Evolutionary conservation across 345 rosid genomes (phyloP).

Genomic region (Gossypium australe): DNA sequence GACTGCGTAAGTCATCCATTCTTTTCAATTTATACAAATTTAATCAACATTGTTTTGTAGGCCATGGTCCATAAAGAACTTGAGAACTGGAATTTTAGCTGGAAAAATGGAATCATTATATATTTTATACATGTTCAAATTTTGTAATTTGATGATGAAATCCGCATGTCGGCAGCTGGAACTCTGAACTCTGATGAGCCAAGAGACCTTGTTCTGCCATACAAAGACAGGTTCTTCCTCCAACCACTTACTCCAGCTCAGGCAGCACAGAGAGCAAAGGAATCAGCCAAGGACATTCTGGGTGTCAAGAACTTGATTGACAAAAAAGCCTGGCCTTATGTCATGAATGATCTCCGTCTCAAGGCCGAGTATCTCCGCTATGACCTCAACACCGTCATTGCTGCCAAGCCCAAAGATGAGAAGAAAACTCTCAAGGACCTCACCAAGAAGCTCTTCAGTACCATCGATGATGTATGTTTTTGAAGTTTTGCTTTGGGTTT

Average conservation of each 20-base stretch:
- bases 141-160: not conserved
- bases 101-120: not conserved
- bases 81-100: not conserved
- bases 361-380: conserved; percentile 70
- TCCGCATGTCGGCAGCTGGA: conserved; percentile 56
- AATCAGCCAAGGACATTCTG: conserved; percentile 74
- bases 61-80: not conserved
- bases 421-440: conserved; percentile 69
- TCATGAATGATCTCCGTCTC: conserved; percentile 77
- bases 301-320: conserved; percentile 69
- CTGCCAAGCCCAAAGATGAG: conserved; percentile 69
- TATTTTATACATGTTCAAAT: not conserved
- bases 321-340: conserved; percentile 91
- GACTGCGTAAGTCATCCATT: conserved; percentile 60
- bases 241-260: conserved; percentile 58
- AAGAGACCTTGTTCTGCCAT: conserved; percentile 56
- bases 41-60: not conserved
- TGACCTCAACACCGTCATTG: conserved; percentile 82
- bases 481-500: not conserved
- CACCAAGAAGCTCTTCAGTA: conserved; percentile 57
- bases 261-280: conserved; percentile 80
- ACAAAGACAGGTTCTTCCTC: conserved; percentile 62
- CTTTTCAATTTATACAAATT: not conserved
- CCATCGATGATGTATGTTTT: conserved; percentile 49
- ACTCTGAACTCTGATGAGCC: conserved; percentile 85